A percentile compares a stretch with the other conserved stretches of the same genome.
Evolutionary conservation across 371 early-diverging fungal genomes (phyloP).

Genomic region (Gilbertella persicaria): DNA sequence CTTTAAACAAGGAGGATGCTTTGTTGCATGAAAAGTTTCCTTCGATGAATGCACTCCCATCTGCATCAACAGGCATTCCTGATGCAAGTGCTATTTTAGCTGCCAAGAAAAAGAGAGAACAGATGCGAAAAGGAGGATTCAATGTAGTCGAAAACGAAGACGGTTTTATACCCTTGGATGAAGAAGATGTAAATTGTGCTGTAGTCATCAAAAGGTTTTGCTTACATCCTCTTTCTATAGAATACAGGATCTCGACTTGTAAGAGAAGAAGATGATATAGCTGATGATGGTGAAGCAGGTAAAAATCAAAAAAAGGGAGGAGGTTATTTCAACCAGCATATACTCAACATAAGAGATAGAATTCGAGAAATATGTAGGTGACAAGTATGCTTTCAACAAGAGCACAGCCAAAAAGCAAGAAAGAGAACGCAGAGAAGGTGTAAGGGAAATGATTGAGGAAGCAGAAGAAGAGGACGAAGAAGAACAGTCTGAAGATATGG

Average conservation of each 20-base stretch:
- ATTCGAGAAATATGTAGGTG: constrained; percentile 52
- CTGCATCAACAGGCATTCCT: constrained; percentile 35
- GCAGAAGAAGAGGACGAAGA: constrained; percentile 57
- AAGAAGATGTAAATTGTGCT: neutral
- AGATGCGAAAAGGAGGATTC: constrained; percentile 40
- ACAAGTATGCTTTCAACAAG: constrained; percentile 43
- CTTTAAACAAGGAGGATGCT: constrained; percentile 21
- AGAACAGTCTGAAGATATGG: constrained; percentile 59
- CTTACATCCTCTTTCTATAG: neutral
- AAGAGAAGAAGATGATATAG: constrained; percentile 58
- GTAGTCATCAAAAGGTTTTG: too few relatives aligned
- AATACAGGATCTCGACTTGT: constrained; percentile 37
- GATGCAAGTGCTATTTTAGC: constrained; percentile 51
- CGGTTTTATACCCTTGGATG: constrained; percentile 42
- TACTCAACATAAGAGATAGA: constrained; percentile 21
- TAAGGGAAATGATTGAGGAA: constrained; percentile 59
- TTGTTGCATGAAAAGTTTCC: constrained; percentile 50
- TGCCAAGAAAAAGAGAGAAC: constrained; percentile 58
- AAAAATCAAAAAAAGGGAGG: neutral
- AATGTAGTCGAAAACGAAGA: constrained; percentile 35
- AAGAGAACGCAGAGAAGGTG: constrained; percentile 40
- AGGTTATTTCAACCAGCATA: too few relatives aligned
- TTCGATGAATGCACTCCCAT: constrained; percentile 22
- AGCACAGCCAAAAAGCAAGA: constrained; percentile 39
- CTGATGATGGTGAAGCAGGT: constrained; percentile 54